Evolutionary conservation across 805 yeast species (phyloP), one percentile per base, ranked within the genome.

Genomic region (Kazachstania martiniae): DNA sequence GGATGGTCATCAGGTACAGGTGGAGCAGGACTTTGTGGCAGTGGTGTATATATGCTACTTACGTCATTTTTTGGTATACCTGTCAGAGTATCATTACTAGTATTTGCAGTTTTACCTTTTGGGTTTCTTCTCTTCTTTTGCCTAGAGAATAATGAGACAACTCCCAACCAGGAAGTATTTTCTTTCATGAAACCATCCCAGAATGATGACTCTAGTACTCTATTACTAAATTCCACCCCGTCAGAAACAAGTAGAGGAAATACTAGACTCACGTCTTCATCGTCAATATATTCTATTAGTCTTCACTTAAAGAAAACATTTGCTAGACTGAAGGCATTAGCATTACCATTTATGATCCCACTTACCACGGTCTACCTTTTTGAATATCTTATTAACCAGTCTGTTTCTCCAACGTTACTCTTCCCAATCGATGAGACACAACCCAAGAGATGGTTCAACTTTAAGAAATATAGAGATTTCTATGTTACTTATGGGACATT

Each of bases 1-100:
- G 96, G 94, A 1, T 89, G 93, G 74, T 81, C 94, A 14, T 72
- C 86, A 6, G 98, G 98, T 1, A 89, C 97, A 0, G 97, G 98
- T 3, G 94, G 85, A 13, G 97, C 98, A 1, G 98, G 98, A 0
- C 54, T 89, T 4, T 68, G 72, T 13, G 98, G 97, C 0, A 74
- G 87, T 32, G 82, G 80, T 33, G 49, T 70, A 10, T 87, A 72
- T 48, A 47, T 89, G 67, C 42, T 79, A 1, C 39, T 83, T 44
- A 89, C 96, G 0, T 78, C 89, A 1, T 59, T 85, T 48, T 29
- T 82, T 15, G 65, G 72, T 1, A 36, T 84, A 2, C 56, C 70
- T 5, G 75, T 82, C 0, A 63, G 63, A 37, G 36, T 62, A 1
- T 62, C 83, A 0, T 61, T 89, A 25, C 49, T 79, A 10, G 15